These are phyloP conservation scores for Ganoderma boninense DNA, from an alignment of 1,284 basidiomycete genomes.

Conservation along the genomic window DNA sequence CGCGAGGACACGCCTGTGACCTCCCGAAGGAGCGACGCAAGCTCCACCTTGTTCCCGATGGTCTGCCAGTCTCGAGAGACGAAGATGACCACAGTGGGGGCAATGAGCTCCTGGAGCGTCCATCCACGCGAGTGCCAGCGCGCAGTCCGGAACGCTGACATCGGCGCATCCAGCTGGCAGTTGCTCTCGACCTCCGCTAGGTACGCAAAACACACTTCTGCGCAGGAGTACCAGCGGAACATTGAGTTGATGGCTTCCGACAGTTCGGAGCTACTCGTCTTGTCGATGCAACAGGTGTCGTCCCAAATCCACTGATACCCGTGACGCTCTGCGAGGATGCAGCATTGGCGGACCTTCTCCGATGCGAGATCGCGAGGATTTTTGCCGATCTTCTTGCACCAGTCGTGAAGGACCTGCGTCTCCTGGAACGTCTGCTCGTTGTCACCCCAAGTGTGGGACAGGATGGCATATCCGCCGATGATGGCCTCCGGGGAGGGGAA, in stretches of 20 bases:
- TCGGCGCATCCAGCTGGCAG: no score
- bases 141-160: constrained; percentile 13
- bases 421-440: constrained; percentile 14
- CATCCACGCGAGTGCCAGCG: constrained; percentile 24
- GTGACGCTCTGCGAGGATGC: constrained; percentile 3
- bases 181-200: constrained; percentile 17
- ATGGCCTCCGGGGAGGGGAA: background rate
- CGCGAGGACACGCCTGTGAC: background rate
- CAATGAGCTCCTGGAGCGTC: constrained; percentile 27
- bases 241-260: constrained; percentile 27
- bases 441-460: constrained; percentile 12
- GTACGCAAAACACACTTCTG: constrained; percentile 21
- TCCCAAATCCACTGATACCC: constrained; percentile 17
- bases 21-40: background rate
- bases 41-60: constrained; percentile 9
- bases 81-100: constrained; percentile 22
- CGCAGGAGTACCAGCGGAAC: constrained; percentile 17
- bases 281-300: constrained; percentile 27
- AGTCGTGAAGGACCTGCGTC: background rate
- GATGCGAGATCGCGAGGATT: no score
- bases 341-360: background rate
- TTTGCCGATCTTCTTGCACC: no score
- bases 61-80: constrained; percentile 17
- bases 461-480: constrained; percentile 10
- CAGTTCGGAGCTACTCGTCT: constrained; percentile 21